These are phyloP conservation scores for Kokia cookei DNA, from an alignment of 441 rosid species.

Conservation along the genomic window DNA sequence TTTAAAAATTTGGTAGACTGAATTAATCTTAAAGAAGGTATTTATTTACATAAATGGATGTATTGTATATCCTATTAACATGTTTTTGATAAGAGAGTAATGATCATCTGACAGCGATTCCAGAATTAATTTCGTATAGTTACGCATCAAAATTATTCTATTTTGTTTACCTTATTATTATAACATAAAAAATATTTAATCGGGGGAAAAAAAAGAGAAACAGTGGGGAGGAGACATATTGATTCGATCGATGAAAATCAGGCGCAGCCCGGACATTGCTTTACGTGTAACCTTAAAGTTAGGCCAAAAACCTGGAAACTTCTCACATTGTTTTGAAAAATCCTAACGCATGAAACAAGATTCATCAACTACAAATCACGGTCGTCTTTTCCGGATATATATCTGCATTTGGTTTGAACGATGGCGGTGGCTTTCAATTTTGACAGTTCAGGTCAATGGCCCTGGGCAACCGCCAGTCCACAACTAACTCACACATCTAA, in stretches of 20 bases:
- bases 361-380: background rate
- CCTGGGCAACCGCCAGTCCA: background rate
- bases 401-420: background rate
- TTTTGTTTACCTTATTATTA: too few species aligned
- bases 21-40: background rate
- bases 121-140: too few species aligned
- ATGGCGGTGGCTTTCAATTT: background rate
- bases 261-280: background rate
- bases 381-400: background rate
- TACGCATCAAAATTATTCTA: too few species aligned
- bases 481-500: background rate
- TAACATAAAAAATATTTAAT: background rate
- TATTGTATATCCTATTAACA: background rate
- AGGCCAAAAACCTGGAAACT: background rate
- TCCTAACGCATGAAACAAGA: background rate
- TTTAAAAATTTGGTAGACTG: background rate
- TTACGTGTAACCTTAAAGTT: slow-evolving; percentile 3
- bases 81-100: too few species aligned
- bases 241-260: background rate
- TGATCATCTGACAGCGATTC: too few species aligned
- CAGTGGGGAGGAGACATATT: too few species aligned
- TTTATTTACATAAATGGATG: background rate
- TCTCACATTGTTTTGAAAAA: background rate
- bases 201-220: background rate
- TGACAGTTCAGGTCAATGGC: slow-evolving; percentile 3